Percentiles rank a stretch among this genome's conserved stretches.
phyloP scores from a whole-genome alignment of 257 asterid species.

The Ballota nigra region DNA sequence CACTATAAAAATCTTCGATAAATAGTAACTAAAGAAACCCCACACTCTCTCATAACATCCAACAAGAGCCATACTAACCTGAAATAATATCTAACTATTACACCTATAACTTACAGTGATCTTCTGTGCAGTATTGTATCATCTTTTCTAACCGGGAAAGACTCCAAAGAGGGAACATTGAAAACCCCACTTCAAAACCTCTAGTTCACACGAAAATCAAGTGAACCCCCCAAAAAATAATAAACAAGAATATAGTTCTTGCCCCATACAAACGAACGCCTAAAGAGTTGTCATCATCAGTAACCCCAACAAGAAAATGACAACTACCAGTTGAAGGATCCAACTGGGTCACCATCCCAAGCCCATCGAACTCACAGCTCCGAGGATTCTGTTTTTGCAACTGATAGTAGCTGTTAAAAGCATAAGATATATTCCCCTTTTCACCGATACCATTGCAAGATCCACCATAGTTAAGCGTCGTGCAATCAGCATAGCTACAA shows the following conservation, averaged over 20 bases:
- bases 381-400: conserved; percentile 59
- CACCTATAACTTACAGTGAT: conserved; percentile 25
- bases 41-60: conserved; percentile 11
- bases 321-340: conserved; percentile 83
- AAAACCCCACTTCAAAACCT: conserved; percentile 35
- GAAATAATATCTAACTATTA: conserved; percentile 24
- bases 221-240: conserved; percentile 39
- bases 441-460: conserved; percentile 70
- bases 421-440: conserved; percentile 84
- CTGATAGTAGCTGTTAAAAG: conserved; percentile 90
- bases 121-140: conserved; percentile 41
- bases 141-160: conserved; percentile 17
- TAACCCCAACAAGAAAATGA: conserved; percentile 84
- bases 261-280: conserved; percentile 31
- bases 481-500: conserved; percentile 83
- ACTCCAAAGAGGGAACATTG: conserved; percentile 34
- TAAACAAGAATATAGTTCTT: conserved; percentile 16
- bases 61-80: conserved; percentile 16
- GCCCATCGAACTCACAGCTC: conserved; percentile 94
- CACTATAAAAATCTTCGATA: conserved; percentile 15
- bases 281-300: conserved; percentile 32
- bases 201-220: conserved; percentile 31
- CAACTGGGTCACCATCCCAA: conserved; percentile 88
- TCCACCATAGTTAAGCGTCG: conserved; percentile 82
- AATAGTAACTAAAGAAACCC: conserved; percentile 19